Conservation (phyloP, 352 stramenopile species). For the Globisporangium nagaii region DNA sequence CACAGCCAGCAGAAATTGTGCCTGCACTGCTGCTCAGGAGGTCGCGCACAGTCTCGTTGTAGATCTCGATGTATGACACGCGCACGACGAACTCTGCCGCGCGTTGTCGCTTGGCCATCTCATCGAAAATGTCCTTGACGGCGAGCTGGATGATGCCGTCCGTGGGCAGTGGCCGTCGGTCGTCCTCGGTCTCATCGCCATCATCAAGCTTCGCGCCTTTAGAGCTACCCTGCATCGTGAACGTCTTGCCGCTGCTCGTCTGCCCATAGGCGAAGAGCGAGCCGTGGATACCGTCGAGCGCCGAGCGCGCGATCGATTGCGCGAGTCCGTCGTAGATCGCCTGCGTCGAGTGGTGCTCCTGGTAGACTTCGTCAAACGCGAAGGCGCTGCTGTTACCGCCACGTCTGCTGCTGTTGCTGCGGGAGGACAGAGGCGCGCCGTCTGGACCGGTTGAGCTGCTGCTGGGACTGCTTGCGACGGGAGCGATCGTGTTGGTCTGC, state of each 20-base stretch:
- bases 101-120: not conserved
- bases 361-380: slow-evolving; percentile 51
- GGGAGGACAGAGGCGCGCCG: no score
- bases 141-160: slow-evolving; percentile 1
- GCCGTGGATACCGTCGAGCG: slow-evolving; percentile 18
- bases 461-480: not conserved
- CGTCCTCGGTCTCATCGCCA: no score
- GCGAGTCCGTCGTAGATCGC: slow-evolving; percentile 12
- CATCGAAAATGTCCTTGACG: slow-evolving; percentile 2
- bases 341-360: slow-evolving; percentile 31
- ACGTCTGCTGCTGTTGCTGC: not conserved
- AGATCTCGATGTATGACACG: slow-evolving; percentile 60
- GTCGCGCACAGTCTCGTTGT: slow-evolving; percentile 89
- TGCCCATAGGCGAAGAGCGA: slow-evolving; percentile 43
- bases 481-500: slow-evolving; percentile 2
- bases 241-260: slow-evolving; percentile 39
- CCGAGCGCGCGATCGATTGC: slow-evolving; percentile 2
- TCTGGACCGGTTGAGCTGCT: not conserved
- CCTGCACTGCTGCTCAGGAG: not conserved
- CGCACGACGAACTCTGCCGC: not conserved
- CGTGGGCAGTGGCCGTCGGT: not conserved
- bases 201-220: not conserved
- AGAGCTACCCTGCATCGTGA: slow-evolving; percentile 40
- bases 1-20: slow-evolving; percentile 1
- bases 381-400: slow-evolving; percentile 14